Evolutionary conservation across 2,329 filamentous ascomycete genomes (phyloP), one percentile per base, ranked within the genome.

Genomic region (Penicillium sp.): DNA sequence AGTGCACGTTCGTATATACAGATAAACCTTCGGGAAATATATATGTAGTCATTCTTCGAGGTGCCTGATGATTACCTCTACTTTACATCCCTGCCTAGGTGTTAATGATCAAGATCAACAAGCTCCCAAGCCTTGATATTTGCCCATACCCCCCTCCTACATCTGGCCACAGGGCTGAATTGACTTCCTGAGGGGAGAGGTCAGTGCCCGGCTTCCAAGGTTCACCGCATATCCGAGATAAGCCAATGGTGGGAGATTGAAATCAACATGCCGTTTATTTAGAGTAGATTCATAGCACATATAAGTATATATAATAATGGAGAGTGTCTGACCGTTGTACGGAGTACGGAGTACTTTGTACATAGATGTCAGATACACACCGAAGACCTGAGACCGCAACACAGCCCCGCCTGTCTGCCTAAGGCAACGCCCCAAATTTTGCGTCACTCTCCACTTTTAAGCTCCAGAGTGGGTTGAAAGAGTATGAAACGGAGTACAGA

Each of bases 381-480:
- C 36, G 38, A 19, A n/a, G 17, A 39, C n/a, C n/a, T 39, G 35
- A 23, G 36, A 29, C 21, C 21, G 31, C 31, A 41, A 42, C 17
- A 45, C 39, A 44, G 44, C 50, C 51, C 51, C 51, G 51, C 51
- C 33, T 39, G n/a, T 19, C 6, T 47, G 51, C 51, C 51, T 53
- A n/a, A 53, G 51, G 51, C 50, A 21, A 15, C 23, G 15, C 15
- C 13, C 25, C 7, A 10, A 35, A 29, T 53, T 62, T 59, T 64
- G 62, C 63, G 63, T 64, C 62, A 63, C 64, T 62, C 61, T 66
- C 62, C 64, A 66, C 63, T 62, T 57, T 49, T 38, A 49, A 65
- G 61, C 59, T 63, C 61, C 55, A 59, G 21, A 36, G 57, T 61
- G 61, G 61, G 53, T 60, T 61, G 6, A 25, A 49, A 45, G 47